phyloP scores from a whole-genome alignment of 2,329 filamentous ascomycete species.

The Talaromyces sp. region DNA sequence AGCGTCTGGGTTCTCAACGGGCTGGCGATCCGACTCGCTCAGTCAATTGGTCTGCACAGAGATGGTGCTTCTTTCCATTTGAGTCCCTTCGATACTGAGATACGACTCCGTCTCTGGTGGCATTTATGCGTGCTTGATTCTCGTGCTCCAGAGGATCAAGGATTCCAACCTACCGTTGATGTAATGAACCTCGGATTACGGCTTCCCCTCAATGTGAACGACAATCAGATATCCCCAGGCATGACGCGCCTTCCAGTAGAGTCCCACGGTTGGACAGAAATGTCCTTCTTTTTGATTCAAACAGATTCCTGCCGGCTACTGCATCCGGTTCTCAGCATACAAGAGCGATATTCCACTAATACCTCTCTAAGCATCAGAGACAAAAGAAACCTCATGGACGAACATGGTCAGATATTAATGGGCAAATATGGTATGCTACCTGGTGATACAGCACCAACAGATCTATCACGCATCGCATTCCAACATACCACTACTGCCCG shows the following conservation, averaged over 20 bases:
- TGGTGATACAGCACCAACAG: not conserved
- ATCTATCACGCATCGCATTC: constrained; percentile 18
- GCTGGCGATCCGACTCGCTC: constrained; percentile 56
- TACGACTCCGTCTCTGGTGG: constrained; percentile 60
- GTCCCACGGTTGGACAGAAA: constrained; percentile 20
- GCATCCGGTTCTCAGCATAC: constrained; percentile 19
- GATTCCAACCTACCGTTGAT: constrained; percentile 58
- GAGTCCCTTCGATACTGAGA: constrained; percentile 57
- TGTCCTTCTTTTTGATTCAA: constrained; percentile 24
- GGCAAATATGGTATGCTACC: constrained; percentile 17
- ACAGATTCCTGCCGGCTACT: constrained; percentile 22
- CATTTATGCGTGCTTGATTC: constrained; percentile 49
- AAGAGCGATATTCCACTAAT: constrained; percentile 15
- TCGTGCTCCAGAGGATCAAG: constrained; percentile 57
- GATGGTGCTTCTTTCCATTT: constrained; percentile 53
- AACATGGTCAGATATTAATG: constrained; percentile 15
- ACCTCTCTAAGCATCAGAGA: constrained; percentile 16
- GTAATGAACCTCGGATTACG: constrained; percentile 40
- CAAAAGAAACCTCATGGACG: constrained; percentile 9
- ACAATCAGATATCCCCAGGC: constrained; percentile 20
- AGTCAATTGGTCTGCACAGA: constrained; percentile 58
- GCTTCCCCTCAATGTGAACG: constrained; percentile 43
- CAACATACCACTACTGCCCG: constrained; percentile 19
- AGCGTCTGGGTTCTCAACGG: constrained; percentile 56
- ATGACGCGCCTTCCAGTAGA: constrained; percentile 20